Percentiles rank a stretch among this genome's conserved stretches.
Evolutionary conservation across 2,329 filamentous ascomycete genomes (phyloP).

Genomic region (Penicillium psychrosexuale): DNA sequence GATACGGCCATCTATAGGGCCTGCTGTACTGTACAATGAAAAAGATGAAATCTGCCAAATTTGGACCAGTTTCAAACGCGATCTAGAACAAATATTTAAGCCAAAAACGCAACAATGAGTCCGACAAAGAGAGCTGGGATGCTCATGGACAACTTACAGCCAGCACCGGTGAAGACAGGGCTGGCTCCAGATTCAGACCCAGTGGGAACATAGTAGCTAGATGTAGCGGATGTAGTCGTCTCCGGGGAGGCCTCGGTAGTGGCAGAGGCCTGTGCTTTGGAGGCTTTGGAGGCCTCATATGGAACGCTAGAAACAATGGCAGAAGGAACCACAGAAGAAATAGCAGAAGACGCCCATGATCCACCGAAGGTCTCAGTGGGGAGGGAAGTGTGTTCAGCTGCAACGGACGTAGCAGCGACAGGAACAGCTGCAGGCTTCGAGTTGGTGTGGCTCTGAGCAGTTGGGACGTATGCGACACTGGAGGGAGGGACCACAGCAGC

Average conservation of each 20-base stretch:
- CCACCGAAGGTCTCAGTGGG: neutral
- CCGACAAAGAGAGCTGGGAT: neutral
- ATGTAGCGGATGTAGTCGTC: neutral
- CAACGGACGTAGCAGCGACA: neutral
- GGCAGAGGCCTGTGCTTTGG: neutral
- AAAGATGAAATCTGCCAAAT: neutral
- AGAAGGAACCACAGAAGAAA: neutral
- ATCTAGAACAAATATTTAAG: neutral
- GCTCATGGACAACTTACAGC: neutral
- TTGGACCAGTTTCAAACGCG: neutral
- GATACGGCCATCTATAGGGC: neutral
- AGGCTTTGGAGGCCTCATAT: constrained; percentile 1
- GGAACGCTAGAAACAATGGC: neutral
- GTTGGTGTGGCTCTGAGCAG: neutral
- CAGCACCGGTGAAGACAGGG: constrained; percentile 7
- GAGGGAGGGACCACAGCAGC: neutral
- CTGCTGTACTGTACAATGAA: constrained; percentile 7
- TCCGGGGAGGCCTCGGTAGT: neutral
- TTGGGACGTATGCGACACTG: neutral
- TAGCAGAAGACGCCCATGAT: neutral
- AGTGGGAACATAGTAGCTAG: neutral
- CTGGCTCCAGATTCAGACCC: neutral
- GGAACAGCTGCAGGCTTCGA: neutral
- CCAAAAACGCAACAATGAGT: neutral
- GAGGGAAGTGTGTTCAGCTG: too few species aligned